Evolutionary conservation across 371 early-diverging fungal genomes (phyloP).

Genomic region (Blakeslea trispora): DNA sequence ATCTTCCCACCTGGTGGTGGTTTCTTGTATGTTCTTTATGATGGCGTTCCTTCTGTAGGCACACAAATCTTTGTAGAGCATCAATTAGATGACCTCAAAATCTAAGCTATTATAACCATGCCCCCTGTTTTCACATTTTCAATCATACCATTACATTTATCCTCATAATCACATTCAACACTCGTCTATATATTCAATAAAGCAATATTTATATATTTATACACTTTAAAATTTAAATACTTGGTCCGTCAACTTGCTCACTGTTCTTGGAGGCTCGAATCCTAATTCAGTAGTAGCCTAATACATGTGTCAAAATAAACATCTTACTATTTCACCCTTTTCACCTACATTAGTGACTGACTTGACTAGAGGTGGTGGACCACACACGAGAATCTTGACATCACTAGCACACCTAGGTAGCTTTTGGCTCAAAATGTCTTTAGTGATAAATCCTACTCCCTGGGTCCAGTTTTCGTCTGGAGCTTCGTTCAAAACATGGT

Average conservation of each 20-base stretch:
- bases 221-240: conserved; percentile 62
- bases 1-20: conserved; percentile 66
- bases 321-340: too few relatives aligned
- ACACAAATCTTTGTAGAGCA: conserved; percentile 42
- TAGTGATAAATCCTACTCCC: conserved; percentile 77
- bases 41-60: conserved; percentile 56
- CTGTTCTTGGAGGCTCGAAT: conserved; percentile 63
- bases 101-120: too few relatives aligned
- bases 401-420: conserved; percentile 69
- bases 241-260: conserved; percentile 72
- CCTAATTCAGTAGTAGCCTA: conserved; percentile 60
- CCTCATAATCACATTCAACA: not conserved
- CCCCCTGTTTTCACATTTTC: not conserved
- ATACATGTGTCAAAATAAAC: not conserved
- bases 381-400: conserved; percentile 86
- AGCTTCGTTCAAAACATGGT: conserved; percentile 75
- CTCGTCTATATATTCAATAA: too few relatives aligned
- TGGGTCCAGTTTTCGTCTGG: conserved; percentile 78
- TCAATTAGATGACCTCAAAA: conserved; percentile 21
- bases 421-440: conserved; percentile 67
- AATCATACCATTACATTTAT: not conserved
- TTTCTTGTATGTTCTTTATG: conserved; percentile 57
- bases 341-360: conserved; percentile 58
- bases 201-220: not conserved
- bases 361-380: conserved; percentile 86